phyloP scores from a whole-genome alignment of 2,329 filamentous ascomycete species.

The Pestalotiopsis sp. region DNA sequence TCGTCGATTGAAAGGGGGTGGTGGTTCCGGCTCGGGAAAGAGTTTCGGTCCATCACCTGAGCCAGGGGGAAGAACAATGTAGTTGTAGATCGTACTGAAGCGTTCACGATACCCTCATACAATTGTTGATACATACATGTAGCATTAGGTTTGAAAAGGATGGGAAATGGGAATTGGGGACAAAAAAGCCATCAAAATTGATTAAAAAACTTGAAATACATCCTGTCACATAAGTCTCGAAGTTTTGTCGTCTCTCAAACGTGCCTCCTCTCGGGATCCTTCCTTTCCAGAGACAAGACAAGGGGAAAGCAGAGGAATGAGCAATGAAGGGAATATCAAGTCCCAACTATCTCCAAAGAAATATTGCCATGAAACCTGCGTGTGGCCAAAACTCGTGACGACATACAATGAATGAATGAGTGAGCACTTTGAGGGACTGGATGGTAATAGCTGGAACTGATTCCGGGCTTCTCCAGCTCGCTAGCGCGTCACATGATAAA shows the following conservation, averaged over 20 bases:
- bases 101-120: not conserved
- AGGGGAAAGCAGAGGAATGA: not conserved
- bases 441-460: not conserved
- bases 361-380: not conserved
- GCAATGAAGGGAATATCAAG: not conserved
- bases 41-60: not conserved
- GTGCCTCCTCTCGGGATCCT: not conserved
- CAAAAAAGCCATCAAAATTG: not conserved
- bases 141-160: not conserved
- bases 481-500: constrained; percentile 25
- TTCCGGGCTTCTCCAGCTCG: not conserved
- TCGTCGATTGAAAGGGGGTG: not conserved
- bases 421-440: not conserved
- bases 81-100: not conserved
- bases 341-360: no score
- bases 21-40: not conserved
- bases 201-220: not conserved
- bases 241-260: not conserved
- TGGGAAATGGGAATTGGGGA: not conserved
- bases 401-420: not conserved
- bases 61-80: not conserved
- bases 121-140: not conserved
- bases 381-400: not conserved
- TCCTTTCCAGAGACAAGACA: not conserved
- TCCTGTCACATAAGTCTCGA: not conserved